Evolutionary conservation across 495 filamentous ascomycete genomes (phyloP).

Genomic region (Penicillium daleae): DNA sequence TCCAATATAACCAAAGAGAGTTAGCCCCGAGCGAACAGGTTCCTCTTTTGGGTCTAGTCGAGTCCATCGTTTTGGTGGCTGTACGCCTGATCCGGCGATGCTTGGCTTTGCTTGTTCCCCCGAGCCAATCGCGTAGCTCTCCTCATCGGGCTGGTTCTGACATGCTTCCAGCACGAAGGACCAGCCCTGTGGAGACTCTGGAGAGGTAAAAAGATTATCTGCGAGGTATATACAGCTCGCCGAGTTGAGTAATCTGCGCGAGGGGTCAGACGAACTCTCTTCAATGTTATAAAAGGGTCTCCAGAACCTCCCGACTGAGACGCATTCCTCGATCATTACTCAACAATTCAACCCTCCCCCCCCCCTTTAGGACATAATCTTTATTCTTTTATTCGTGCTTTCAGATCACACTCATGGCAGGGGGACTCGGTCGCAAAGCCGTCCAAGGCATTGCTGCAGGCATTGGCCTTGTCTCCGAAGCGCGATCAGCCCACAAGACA

Average conservation of each 20-base stretch:
- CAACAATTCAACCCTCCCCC: no score
- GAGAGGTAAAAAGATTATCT: background rate
- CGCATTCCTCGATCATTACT: background rate
- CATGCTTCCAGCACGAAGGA: background rate
- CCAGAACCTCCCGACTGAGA: background rate
- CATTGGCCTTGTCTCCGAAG: conserved; percentile 55
- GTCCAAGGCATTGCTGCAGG: conserved; percentile 37
- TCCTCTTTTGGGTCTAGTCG: background rate
- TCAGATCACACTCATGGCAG: background rate
- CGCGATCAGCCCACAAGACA: conserved; percentile 40
- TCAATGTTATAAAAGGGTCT: background rate
- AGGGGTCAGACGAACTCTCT: background rate
- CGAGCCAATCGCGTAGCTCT: no score
- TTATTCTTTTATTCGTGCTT: background rate
- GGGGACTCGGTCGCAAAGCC: conserved; percentile 15
- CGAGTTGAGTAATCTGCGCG: background rate
- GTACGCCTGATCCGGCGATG: background rate
- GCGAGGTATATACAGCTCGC: background rate
- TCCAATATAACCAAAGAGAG: background rate
- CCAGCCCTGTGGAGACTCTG: background rate
- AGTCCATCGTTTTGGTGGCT: background rate
- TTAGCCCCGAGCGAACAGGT: background rate
- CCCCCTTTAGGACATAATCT: background rate
- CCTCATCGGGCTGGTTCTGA: no score
- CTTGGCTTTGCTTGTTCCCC: background rate